Evolutionary conservation across 2,329 filamentous ascomycete species (phyloP).

Genomic region (Colletotrichum theobromicola): DNA sequence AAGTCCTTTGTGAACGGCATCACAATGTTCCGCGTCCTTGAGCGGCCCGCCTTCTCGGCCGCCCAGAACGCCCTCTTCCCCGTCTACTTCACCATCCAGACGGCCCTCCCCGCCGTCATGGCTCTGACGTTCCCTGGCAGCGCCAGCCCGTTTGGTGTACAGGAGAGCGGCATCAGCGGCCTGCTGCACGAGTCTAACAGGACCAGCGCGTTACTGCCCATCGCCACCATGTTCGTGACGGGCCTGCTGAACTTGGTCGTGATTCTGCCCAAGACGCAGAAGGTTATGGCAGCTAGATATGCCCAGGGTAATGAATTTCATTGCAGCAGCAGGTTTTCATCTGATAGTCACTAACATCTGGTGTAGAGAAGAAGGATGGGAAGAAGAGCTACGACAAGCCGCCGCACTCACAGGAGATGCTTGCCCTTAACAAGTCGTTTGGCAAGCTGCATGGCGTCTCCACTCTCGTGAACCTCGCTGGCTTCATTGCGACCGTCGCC

Average conservation of each 20-base stretch:
- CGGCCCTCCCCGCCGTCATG: constrained; percentile 73
- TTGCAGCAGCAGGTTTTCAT: no score
- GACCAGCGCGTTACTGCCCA: constrained; percentile 69
- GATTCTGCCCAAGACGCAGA: constrained; percentile 77
- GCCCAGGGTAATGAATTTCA: constrained; percentile 69
- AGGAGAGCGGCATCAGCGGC: constrained; percentile 53
- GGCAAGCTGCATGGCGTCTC: constrained; percentile 81
- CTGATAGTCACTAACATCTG: neutral
- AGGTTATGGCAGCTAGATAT: constrained; percentile 76
- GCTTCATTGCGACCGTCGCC: constrained; percentile 70
- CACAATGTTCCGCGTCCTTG: constrained; percentile 77
- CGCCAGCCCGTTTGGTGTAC: constrained; percentile 46
- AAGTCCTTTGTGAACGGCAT: constrained; percentile 79
- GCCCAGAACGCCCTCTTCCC: constrained; percentile 86
- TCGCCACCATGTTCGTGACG: constrained; percentile 73
- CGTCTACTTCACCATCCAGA: constrained; percentile 87
- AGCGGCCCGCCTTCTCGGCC: constrained; percentile 79
- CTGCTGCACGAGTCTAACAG: constrained; percentile 66
- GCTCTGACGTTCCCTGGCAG: constrained; percentile 82
- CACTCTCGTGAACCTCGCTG: constrained; percentile 77
- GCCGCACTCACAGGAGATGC: constrained; percentile 86
- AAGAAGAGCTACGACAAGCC: constrained; percentile 83
- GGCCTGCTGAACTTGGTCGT: constrained; percentile 74
- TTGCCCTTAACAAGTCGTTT: constrained; percentile 79
- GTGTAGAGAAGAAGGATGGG: constrained; percentile 79